Conservation (phyloP, 768 basidiomycete species). For the Tylopilus plumbeoviolaceoides region DNA sequence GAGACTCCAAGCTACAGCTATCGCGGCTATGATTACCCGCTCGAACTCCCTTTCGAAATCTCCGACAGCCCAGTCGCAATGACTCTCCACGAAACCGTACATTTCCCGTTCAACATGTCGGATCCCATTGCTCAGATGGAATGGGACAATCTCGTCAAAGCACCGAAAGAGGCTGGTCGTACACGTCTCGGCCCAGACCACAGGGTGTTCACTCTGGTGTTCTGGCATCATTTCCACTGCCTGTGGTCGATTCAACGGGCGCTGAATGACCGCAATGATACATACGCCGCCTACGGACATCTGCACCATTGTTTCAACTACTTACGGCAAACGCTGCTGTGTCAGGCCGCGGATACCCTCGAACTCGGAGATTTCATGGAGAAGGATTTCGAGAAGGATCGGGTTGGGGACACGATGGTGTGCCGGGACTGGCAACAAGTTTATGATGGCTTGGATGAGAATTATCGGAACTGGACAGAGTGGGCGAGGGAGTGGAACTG, state of each 20-base stretch:
- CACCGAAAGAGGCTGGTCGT: slow-evolving; percentile 7
- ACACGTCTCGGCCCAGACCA: slow-evolving; percentile 14
- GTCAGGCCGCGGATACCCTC: slow-evolving; percentile 14
- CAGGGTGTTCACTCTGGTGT: slow-evolving; percentile 7
- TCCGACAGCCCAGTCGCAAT: slow-evolving; percentile 6
- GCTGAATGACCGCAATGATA: slow-evolving; percentile 8
- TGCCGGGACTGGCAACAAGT: slow-evolving; percentile 9
- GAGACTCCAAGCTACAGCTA: slow-evolving; percentile 3
- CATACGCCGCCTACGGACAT: slow-evolving; percentile 4
- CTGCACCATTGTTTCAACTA: slow-evolving; percentile 15
- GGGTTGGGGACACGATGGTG: slow-evolving; percentile 13
- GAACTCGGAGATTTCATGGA: slow-evolving; percentile 17
- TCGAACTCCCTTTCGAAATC: slow-evolving; percentile 3
- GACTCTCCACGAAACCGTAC: slow-evolving; percentile 13
- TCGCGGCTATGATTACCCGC: slow-evolving; percentile 10
- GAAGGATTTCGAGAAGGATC: slow-evolving; percentile 5
- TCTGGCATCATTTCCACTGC: slow-evolving; percentile 14
- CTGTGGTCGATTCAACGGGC: slow-evolving; percentile 13
- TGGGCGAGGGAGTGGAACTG: slow-evolving; percentile 12
- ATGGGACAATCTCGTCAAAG: slow-evolving; percentile 8
- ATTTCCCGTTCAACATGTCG: slow-evolving; percentile 4
- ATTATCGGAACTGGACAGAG: slow-evolving; percentile 5
- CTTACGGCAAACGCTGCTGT: slow-evolving; percentile 10
- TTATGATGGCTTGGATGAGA: slow-evolving; percentile 4
- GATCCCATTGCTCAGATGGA: slow-evolving; percentile 7